Base-by-base conservation (phyloP, 2,329 filamentous ascomycete genomes). In the Chrysoporthe puriensis region DNA sequence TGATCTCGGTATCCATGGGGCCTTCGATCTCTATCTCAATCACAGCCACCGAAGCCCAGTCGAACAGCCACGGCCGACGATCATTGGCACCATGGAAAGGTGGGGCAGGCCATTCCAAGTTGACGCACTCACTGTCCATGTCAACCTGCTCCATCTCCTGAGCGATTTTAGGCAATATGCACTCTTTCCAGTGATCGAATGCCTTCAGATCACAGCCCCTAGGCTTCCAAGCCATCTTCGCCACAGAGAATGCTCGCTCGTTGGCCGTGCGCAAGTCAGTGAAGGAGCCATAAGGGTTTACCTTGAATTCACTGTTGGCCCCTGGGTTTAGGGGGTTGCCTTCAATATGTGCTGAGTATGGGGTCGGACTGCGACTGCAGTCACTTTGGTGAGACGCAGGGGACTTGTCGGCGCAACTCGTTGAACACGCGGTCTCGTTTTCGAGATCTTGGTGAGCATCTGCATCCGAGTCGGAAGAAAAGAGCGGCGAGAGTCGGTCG, bases 181-280 rank as follows among this genome's bases (percentile, higher is more conserved):
- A 2, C 11, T 69, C 4, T 5, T 40, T 34, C 54, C 66, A 69
- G 42, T 66, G 14, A 4, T 34, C 21, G n/a, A 62, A 43, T 4
- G 59, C 26, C 26, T 57, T 18, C 13, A 63, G 13, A 36, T 60
- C 54, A 21, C n/a, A 13, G 32, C 44, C 50, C 34, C 16, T 26
- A 3, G 67, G 67, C 60, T 21, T 46, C 67, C 67, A 69, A 16
- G 36, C 14, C 32, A 56, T 6, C 16, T n/a, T 48, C 4, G 67
- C 64, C 42, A 64, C 64, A 16, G 42, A 40, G 42, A 57, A 13
- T 14, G 67, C 67, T 32, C 58, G 52, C 61, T 54, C 6, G 46
- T 69, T 69, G 34, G 67, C 67, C 3, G 58, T 58, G 40, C 57
- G 46, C 52, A 66, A 42, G 44, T 59, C 62, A 2, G 64, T 66